A percentile compares a stretch with the other conserved stretches of the same genome.
These are phyloP conservation scores for Penicillium lividum DNA, from an alignment of 495 filamentous ascomycete species.

Conservation along the genomic window DNA sequence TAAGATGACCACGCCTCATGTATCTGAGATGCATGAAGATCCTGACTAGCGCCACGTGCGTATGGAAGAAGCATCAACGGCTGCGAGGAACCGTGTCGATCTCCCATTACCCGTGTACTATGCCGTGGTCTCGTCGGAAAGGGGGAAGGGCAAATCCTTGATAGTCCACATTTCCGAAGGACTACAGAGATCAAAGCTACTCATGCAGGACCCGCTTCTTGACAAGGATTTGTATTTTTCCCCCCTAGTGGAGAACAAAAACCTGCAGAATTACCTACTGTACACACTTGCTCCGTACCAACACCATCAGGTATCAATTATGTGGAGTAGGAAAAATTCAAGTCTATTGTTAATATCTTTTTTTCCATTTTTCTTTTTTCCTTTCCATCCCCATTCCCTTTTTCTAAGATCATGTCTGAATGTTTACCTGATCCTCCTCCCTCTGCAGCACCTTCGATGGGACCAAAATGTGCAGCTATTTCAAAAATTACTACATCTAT, in stretches of 20 bases:
- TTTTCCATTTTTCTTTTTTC: constrained; percentile 7
- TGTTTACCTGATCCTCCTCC: background rate
- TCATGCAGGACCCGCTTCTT: constrained; percentile 32
- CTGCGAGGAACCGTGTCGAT: constrained; percentile 49
- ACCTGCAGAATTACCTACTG: constrained; percentile 21
- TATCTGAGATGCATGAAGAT: constrained; percentile 42
- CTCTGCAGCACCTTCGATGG: background rate
- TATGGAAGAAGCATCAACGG: constrained; percentile 43
- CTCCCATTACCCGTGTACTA: constrained; percentile 37
- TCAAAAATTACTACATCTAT: constrained; percentile 77
- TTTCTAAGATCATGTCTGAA: background rate
- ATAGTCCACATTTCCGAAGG: constrained; percentile 26
- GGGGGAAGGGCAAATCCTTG: constrained; percentile 15
- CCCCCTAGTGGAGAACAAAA: background rate
- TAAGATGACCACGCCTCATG: constrained; percentile 7
- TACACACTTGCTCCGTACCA: constrained; percentile 25
- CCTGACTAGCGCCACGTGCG: constrained; percentile 49
- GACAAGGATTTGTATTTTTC: constrained; percentile 14
- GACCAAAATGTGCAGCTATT: constrained; percentile 72
- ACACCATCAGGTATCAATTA: constrained; percentile 20
- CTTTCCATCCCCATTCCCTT: constrained; percentile 4
- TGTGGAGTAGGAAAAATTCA: constrained; percentile 14
- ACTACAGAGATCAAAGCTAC: constrained; percentile 22
- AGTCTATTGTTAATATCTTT: constrained; percentile 14
- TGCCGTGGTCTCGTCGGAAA: constrained; percentile 13